Conservation (phyloP, 2,329 filamentous ascomycete species). For the Cladorrhinum sp. region DNA sequence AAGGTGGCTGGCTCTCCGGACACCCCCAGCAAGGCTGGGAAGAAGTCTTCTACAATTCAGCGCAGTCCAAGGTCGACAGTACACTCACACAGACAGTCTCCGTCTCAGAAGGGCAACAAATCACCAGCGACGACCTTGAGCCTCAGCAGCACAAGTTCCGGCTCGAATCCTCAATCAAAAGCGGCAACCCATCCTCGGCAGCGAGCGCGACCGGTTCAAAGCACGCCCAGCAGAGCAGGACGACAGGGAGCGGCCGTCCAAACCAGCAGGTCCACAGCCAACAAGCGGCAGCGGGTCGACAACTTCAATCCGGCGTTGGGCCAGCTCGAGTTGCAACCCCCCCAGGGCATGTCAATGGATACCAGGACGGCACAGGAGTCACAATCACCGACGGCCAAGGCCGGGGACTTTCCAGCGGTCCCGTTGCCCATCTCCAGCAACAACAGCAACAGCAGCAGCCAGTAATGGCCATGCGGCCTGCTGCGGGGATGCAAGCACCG, state of each 20-base stretch:
- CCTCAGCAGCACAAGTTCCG: neutral
- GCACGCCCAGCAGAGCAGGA: neutral
- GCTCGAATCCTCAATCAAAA: neutral
- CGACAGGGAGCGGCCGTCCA: too few species aligned
- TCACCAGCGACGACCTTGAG: neutral
- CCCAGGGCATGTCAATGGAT: neutral
- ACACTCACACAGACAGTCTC: neutral
- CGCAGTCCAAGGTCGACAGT: neutral
- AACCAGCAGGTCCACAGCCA: neutral
- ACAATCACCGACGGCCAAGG: neutral
- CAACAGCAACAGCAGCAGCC: neutral
- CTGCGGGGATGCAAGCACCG: too few species aligned
- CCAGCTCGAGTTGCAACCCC: neutral
- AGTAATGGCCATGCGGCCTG: neutral
- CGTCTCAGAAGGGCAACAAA: neutral
- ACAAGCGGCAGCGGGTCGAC: too few species aligned
- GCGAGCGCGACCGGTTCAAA: neutral
- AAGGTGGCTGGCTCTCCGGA: slow-evolving; percentile 16
- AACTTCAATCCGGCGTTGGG: neutral
- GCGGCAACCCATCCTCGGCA: neutral
- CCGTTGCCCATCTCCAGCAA: neutral
- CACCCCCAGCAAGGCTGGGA: slow-evolving; percentile 13
- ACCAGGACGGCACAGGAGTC: neutral
- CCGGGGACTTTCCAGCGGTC: neutral
- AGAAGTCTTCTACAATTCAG: neutral